Conservation (phyloP, 78 protist species). For the Guillardia theta region DNA sequence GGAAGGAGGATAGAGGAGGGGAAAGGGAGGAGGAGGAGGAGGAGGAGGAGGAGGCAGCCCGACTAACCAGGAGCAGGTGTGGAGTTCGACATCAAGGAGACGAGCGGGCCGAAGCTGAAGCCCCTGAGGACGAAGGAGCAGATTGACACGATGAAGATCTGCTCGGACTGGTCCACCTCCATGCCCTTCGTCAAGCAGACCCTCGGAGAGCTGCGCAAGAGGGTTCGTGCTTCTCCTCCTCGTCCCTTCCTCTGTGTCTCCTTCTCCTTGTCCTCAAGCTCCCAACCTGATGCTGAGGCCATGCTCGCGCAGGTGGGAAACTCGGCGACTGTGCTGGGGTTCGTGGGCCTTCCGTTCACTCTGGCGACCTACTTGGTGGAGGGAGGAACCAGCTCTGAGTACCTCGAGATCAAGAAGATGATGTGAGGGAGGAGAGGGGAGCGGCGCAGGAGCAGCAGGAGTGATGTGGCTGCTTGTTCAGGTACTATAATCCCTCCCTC, state of each 20-base stretch:
- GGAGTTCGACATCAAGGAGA: neutral
- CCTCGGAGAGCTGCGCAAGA: constrained; percentile 13
- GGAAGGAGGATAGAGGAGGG: too few species aligned
- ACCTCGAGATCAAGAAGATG: constrained; percentile 41
- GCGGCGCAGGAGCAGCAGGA: too few species aligned
- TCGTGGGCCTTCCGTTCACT: constrained; percentile 84
- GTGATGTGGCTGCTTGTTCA: too few species aligned
- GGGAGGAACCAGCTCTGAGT: constrained; percentile 75
- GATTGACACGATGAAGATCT: neutral
- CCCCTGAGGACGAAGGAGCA: neutral
- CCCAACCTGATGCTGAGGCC: neutral
- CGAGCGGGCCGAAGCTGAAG: neutral
- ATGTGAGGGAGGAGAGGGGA: too few species aligned
- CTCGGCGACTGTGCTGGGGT: constrained; percentile 5
- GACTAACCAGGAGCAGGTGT: too few species aligned
- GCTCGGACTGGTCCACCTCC: neutral
- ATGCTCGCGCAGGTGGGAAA: constrained; percentile 4
- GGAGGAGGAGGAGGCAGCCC: too few species aligned
- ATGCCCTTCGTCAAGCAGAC: constrained; percentile 11
- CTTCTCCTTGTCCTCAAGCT: neutral
- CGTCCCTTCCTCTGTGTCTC: neutral
- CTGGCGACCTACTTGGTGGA: constrained; percentile 86
- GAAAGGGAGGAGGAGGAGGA: neutral
- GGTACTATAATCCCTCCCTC: neutral
- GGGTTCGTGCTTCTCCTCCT: neutral